A percentile compares a stretch with the other conserved stretches of the same genome.
Evolutionary conservation across 2,329 filamentous ascomycete species (phyloP).

Genomic region (Blumeria graminis): DNA sequence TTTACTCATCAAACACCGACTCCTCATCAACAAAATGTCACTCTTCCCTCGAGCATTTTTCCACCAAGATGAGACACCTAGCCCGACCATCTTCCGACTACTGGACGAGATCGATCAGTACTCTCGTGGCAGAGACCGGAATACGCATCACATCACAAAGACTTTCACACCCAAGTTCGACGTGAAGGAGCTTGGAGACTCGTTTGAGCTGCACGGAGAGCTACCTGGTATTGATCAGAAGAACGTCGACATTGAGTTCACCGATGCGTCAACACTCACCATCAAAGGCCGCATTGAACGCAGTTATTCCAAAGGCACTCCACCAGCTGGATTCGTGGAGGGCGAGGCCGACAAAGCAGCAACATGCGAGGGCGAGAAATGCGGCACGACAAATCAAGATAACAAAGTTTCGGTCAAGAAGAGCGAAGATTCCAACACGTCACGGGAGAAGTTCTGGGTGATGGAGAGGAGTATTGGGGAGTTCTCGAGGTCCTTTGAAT

Average conservation of each 20-base stretch:
- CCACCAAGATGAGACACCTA: conserved; percentile 20
- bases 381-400: no score
- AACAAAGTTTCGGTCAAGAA: no score
- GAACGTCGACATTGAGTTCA: conserved; percentile 55
- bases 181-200: conserved; percentile 40
- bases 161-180: conserved; percentile 60
- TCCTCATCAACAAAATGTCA: conserved; percentile 21
- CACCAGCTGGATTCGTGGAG: not conserved
- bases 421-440: no score
- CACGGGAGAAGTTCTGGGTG: conserved; percentile 31
- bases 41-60: conserved; percentile 30
- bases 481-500: conserved; percentile 28
- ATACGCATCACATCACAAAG: conserved; percentile 5
- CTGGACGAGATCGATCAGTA: conserved; percentile 39
- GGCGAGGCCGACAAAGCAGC: not conserved
- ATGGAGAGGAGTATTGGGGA: conserved; percentile 30
- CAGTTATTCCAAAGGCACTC: conserved; percentile 5
- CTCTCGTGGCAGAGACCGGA: conserved; percentile 11
- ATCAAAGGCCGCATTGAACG: conserved; percentile 48
- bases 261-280: conserved; percentile 46
- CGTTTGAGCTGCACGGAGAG: conserved; percentile 60
- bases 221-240: conserved; percentile 53
- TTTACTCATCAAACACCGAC: no score
- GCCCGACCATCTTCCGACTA: conserved; percentile 37
- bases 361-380: no score